phyloP scores from a whole-genome alignment of 139 green algal species.

The Chlorella vulgaris region DNA sequence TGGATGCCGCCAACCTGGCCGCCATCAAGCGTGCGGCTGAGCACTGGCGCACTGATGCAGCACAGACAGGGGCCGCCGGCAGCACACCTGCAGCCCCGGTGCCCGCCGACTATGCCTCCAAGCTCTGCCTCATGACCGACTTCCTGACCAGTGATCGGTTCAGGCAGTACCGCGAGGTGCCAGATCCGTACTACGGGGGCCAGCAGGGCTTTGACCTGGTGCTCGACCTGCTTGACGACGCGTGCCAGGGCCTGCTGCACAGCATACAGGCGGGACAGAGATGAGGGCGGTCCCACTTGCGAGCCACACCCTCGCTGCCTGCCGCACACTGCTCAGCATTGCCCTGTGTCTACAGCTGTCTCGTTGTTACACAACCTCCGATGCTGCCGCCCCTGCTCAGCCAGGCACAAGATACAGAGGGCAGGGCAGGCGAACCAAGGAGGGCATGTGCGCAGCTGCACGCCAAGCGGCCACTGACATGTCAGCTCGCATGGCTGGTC shows the following conservation, averaged over 20 bases:
- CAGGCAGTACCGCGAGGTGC: slow-evolving; percentile 63
- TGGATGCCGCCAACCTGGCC: slow-evolving; percentile 75
- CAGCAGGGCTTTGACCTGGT: slow-evolving; percentile 69
- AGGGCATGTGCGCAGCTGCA: background rate
- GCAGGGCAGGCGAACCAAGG: no score
- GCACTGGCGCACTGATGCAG: slow-evolving; percentile 35
- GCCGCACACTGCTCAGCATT: no score
- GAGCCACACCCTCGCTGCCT: background rate
- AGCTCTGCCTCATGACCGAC: slow-evolving; percentile 64
- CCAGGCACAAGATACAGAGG: no score
- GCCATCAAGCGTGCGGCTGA: slow-evolving; percentile 53
- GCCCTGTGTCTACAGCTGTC: no score
- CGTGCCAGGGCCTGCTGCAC: slow-evolving; percentile 9
- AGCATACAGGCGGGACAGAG: background rate
- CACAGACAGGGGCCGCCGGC: no score
- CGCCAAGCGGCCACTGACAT: background rate
- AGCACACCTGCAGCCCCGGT: background rate
- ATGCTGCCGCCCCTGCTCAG: no score
- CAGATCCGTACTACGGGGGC: slow-evolving; percentile 85
- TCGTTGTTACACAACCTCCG: no score
- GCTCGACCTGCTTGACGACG: slow-evolving; percentile 89
- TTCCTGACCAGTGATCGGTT: slow-evolving; percentile 46
- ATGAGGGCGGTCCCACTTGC: background rate
- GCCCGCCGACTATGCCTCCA: background rate
- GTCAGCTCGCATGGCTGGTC: background rate